phyloP scores from a whole-genome alignment of 2,329 filamentous ascomycete genomes.

The Sporothrix schenckii region DNA sequence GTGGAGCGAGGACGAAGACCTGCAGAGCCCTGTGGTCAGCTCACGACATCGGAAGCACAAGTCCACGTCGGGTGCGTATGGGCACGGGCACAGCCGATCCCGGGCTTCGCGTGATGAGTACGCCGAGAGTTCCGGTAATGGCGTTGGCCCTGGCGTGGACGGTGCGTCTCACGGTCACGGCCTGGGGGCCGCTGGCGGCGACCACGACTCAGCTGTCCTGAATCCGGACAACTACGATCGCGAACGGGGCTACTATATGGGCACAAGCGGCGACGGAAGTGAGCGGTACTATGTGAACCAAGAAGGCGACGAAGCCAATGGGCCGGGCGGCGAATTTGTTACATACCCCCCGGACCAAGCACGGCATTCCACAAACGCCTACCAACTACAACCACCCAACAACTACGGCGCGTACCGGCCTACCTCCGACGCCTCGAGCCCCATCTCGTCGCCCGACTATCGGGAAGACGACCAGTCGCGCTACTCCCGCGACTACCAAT shows the following conservation, averaged over 20 bases:
- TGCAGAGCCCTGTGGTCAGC: slow-evolving; percentile 87
- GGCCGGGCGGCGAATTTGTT: slow-evolving; percentile 77
- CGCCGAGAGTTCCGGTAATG: background rate
- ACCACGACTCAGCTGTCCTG: slow-evolving; percentile 45
- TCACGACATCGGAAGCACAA: slow-evolving; percentile 86
- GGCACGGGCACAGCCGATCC: slow-evolving; percentile 51
- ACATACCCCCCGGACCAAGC: slow-evolving; percentile 72
- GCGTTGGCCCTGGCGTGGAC: background rate
- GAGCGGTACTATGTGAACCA: slow-evolving; percentile 76
- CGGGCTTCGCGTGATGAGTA: slow-evolving; percentile 49
- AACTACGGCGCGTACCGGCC: slow-evolving; percentile 54
- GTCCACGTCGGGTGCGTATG: slow-evolving; percentile 60
- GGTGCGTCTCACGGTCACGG: background rate
- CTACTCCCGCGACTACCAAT: slow-evolving; percentile 90
- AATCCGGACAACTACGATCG: slow-evolving; percentile 57
- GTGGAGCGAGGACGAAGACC: slow-evolving; percentile 93
- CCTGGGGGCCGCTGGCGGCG: slow-evolving; percentile 37
- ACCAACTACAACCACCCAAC: slow-evolving; percentile 51
- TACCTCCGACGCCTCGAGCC: slow-evolving; percentile 62
- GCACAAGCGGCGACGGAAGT: slow-evolving; percentile 69
- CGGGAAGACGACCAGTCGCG: slow-evolving; percentile 70
- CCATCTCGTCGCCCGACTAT: slow-evolving; percentile 61
- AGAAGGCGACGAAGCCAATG: slow-evolving; percentile 71
- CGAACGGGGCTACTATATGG: slow-evolving; percentile 68
- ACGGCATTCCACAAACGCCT: slow-evolving; percentile 57